A percentile compares a stretch with the other conserved stretches of the same genome.
Evolutionary conservation across 768 basidiomycete genomes (phyloP).

Genomic region (Termitomyces sp.): DNA sequence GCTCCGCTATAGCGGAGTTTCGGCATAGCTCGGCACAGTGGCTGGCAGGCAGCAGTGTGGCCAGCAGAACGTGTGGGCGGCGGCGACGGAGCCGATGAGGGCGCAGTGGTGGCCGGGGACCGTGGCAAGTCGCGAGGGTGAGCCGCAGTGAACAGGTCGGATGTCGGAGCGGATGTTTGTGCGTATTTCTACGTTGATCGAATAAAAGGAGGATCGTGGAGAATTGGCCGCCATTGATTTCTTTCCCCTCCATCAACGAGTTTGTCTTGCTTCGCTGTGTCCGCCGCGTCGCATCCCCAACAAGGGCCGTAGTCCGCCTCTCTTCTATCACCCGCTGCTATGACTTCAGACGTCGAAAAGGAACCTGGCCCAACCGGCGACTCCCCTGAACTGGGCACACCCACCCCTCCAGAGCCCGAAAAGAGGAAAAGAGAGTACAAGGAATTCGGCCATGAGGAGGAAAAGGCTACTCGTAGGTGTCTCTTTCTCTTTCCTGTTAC

Average conservation of each 20-base stretch:
- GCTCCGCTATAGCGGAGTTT: neutral
- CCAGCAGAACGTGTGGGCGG: neutral
- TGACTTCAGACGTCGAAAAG: slow-evolving; percentile 50
- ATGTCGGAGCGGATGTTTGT: slow-evolving; percentile 16
- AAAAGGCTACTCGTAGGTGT: slow-evolving; percentile 61
- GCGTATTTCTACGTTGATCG: slow-evolving; percentile 15
- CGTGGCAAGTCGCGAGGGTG: neutral
- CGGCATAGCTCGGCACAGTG: neutral
- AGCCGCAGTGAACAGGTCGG: neutral
- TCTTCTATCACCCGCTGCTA: slow-evolving; percentile 16
- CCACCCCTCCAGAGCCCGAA: slow-evolving; percentile 26
- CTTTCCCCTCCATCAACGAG: slow-evolving; percentile 16
- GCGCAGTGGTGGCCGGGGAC: neutral
- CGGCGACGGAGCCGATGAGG: neutral
- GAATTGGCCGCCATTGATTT: slow-evolving; percentile 16
- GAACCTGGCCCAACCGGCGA: slow-evolving; percentile 58
- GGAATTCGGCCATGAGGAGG: slow-evolving; percentile 73
- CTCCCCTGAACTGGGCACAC: slow-evolving; percentile 24
- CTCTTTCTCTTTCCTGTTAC: slow-evolving; percentile 12
- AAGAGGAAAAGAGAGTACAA: slow-evolving; percentile 82
- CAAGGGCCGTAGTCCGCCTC: slow-evolving; percentile 23
- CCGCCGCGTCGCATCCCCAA: slow-evolving; percentile 9
- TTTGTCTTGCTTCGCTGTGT: slow-evolving; percentile 4
- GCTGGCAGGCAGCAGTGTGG: too few species aligned
- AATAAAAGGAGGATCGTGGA: slow-evolving; percentile 22